A percentile compares a stretch with the other conserved stretches of the same genome.
phyloP scores from a whole-genome alignment of 768 basidiomycete genomes.

The button mushroom (Agaricus bisporus) region DNA sequence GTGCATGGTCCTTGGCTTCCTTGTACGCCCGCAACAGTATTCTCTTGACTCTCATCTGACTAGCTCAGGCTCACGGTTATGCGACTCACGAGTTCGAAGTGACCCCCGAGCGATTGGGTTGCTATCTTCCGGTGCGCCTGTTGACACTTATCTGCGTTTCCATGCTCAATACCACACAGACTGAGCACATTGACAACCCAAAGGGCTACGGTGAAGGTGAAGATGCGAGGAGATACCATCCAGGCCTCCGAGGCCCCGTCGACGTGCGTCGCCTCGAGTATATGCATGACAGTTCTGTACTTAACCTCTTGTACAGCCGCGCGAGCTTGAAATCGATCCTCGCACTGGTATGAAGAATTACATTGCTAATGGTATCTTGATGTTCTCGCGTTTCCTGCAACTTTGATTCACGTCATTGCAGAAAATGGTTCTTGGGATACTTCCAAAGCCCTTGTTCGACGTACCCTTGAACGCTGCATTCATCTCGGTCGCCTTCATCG shows the following conservation, averaged over 20 bases:
- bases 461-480: constrained; percentile 73
- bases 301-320: constrained; percentile 36
- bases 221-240: constrained; percentile 76
- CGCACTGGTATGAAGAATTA: constrained; percentile 93
- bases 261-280: constrained; percentile 39
- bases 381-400: too few species aligned
- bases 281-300: neutral
- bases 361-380: constrained; percentile 65
- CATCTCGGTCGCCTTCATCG: constrained; percentile 65
- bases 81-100: constrained; percentile 85
- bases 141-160: neutral
- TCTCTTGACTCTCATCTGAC: neutral
- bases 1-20: constrained; percentile 86
- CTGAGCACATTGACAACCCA: constrained; percentile 90
- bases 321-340: constrained; percentile 81
- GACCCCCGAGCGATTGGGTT: constrained; percentile 73
- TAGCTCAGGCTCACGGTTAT: constrained; percentile 65
- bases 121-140: constrained; percentile 69
- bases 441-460: constrained; percentile 69
- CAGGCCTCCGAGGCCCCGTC: constrained; percentile 74
- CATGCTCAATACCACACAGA: constrained; percentile 27
- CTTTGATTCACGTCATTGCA: constrained; percentile 14
- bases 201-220: constrained; percentile 83
- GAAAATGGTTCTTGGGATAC: constrained; percentile 85
- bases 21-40: constrained; percentile 39